Evolutionary conservation across 805 yeast species (phyloP).

Genomic region (Ogataea methylovora): DNA sequence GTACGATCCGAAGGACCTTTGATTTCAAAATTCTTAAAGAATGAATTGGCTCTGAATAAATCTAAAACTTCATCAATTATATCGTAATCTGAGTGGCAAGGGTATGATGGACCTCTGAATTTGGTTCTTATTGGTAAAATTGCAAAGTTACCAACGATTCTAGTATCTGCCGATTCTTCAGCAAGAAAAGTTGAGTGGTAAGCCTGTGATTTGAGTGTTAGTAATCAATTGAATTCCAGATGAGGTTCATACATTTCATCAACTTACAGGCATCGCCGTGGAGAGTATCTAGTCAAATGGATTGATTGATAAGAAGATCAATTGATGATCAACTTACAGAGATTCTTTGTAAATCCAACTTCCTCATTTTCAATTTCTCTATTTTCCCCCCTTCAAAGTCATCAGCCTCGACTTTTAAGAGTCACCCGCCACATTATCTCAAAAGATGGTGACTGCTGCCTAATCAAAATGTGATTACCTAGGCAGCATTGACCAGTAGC

Average conservation of each 20-base stretch:
- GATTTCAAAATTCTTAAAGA: slow-evolving; percentile 94
- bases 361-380: too few species aligned
- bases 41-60: slow-evolving; percentile 90
- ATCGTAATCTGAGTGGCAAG: slow-evolving; percentile 71
- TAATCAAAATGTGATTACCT: too few species aligned
- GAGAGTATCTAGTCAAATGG: too few species aligned
- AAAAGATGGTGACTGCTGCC: too few species aligned
- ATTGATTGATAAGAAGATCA: too few species aligned
- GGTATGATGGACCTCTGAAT: slow-evolving; percentile 88
- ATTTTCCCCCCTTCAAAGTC: too few species aligned
- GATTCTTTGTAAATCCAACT: too few species aligned
- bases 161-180: slow-evolving; percentile 47
- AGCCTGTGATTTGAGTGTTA: slow-evolving; percentile 31
- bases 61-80: slow-evolving; percentile 88
- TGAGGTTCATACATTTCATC: too few species aligned
- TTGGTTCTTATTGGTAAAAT: slow-evolving; percentile 80
- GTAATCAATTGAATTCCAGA: background rate
- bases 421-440: too few species aligned
- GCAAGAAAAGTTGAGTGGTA: slow-evolving; percentile 74
- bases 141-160: slow-evolving; percentile 72
- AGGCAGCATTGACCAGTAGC: too few species aligned
- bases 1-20: slow-evolving; percentile 92
- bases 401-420: too few species aligned
- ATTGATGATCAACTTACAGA: too few species aligned
- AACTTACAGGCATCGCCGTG: slow-evolving; percentile 1